Percentiles rank a stretch among this genome's conserved stretches.
phyloP scores from a whole-genome alignment of 2,329 filamentous ascomycete species.

The Bipolaris cookei region DNA sequence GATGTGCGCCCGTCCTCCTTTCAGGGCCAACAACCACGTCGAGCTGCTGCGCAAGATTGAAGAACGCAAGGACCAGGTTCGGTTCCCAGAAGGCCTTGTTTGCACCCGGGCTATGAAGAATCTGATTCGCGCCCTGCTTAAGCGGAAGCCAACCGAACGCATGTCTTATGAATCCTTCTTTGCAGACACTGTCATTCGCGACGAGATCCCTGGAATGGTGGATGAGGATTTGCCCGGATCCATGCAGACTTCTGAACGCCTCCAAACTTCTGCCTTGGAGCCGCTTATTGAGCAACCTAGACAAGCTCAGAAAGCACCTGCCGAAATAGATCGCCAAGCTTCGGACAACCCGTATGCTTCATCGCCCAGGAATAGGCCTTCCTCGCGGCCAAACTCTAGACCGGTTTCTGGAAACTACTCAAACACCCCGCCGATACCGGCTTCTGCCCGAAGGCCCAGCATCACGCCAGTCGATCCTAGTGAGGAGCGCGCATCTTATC shows the following conservation, averaged over 20 bases:
- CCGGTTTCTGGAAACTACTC: constrained; percentile 37
- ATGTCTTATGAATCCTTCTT: constrained; percentile 90
- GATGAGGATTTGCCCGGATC: constrained; percentile 69
- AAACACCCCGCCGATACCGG: constrained; percentile 33
- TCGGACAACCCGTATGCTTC: constrained; percentile 41
- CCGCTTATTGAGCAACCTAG: constrained; percentile 32
- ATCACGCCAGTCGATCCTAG: constrained; percentile 42
- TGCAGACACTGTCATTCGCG: constrained; percentile 71
- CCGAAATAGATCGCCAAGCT: constrained; percentile 35
- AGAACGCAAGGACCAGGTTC: constrained; percentile 82
- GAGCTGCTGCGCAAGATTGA: constrained; percentile 93
- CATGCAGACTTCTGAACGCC: constrained; percentile 34
- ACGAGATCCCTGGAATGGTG: constrained; percentile 79
- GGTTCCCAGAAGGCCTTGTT: constrained; percentile 74
- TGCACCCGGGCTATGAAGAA: constrained; percentile 79
- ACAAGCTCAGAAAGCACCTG: constrained; percentile 38
- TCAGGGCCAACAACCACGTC: constrained; percentile 91
- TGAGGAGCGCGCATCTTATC: constrained; percentile 46
- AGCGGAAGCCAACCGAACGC: constrained; percentile 82
- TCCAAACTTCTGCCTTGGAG: constrained; percentile 37
- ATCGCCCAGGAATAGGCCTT: constrained; percentile 44
- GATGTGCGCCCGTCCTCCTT: constrained; percentile 88
- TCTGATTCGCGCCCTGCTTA: constrained; percentile 80
- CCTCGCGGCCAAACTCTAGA: constrained; percentile 43
- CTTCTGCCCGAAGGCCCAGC: constrained; percentile 39